A percentile compares a stretch with the other conserved stretches of the same genome.
These are phyloP conservation scores for Irpex sp. DNA, from an alignment of 1,284 basidiomycete species.

Conservation along the genomic window DNA sequence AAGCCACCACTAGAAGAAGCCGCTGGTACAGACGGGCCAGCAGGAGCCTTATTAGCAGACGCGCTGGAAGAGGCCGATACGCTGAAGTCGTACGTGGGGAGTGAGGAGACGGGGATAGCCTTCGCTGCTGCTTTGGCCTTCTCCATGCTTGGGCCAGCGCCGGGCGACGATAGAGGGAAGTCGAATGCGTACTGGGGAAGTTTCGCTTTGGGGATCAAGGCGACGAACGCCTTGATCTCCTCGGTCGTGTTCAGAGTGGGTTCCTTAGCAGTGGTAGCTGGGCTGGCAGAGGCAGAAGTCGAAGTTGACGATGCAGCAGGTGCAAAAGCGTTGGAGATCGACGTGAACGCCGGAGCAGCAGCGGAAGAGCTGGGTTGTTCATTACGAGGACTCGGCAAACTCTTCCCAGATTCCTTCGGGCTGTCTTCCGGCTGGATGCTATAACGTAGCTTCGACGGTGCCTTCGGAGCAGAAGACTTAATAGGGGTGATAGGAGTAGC, in stretches of 20 bases:
- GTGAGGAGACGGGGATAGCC: slow-evolving; percentile 23
- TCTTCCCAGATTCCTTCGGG: neutral
- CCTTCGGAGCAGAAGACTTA: slow-evolving; percentile 52
- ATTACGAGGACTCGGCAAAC: neutral
- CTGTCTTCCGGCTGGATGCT: slow-evolving; percentile 46
- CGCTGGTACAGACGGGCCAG: neutral
- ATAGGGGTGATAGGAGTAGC: slow-evolving; percentile 22
- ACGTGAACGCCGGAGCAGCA: neutral
- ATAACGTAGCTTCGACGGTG: slow-evolving; percentile 67
- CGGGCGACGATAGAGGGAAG: slow-evolving; percentile 19
- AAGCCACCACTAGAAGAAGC: slow-evolving; percentile 21
- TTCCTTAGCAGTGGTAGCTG: slow-evolving; percentile 4
- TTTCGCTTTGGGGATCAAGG: slow-evolving; percentile 15
- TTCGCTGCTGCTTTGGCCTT: slow-evolving; percentile 30
- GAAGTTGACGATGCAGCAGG: slow-evolving; percentile 3
- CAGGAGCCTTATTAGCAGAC: neutral
- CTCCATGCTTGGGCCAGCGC: slow-evolving; percentile 29
- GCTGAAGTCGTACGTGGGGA: slow-evolving; percentile 44
- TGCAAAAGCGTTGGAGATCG: neutral
- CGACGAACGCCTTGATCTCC: slow-evolving; percentile 19
- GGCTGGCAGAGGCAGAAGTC: neutral
- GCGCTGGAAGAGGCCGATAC: slow-evolving; percentile 26
- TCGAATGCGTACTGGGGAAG: slow-evolving; percentile 25
- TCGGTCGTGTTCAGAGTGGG: slow-evolving; percentile 12
- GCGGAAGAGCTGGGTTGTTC: neutral